Percentiles rank a stretch among this genome's conserved stretches.
Evolutionary conservation across 2,329 filamentous ascomycete genomes (phyloP).

Genomic region (Aspergillus alliaceus): DNA sequence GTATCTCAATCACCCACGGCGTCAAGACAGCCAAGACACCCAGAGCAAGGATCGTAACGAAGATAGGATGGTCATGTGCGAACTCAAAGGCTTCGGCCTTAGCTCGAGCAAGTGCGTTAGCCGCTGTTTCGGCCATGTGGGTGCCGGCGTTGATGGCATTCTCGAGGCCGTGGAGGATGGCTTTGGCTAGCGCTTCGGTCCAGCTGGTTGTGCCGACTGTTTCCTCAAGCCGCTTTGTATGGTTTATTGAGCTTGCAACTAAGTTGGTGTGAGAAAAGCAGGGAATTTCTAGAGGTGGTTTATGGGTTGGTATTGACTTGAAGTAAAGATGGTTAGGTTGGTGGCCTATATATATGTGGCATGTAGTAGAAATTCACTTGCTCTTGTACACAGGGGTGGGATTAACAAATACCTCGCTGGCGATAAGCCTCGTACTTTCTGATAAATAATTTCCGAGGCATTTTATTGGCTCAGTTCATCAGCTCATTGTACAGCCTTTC

Average conservation of each 20-base stretch:
- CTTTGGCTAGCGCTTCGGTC: too few species aligned
- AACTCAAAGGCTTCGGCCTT: constrained; percentile 18
- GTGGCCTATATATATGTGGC: neutral
- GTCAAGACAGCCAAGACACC: constrained; percentile 23
- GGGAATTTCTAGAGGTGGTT: too few species aligned
- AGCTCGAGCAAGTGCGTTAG: constrained; percentile 14
- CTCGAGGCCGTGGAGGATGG: too few species aligned
- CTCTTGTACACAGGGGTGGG: too few species aligned
- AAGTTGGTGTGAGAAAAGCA: too few species aligned
- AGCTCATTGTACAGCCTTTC: neutral
- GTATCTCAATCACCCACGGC: constrained; percentile 25
- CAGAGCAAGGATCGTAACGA: constrained; percentile 24
- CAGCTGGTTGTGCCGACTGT: too few species aligned
- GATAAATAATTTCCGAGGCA: neutral
- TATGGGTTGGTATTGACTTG: neutral
- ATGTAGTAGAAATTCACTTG: too few species aligned
- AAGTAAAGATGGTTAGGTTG: neutral
- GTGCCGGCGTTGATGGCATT: too few species aligned
- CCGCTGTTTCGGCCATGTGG: constrained; percentile 15
- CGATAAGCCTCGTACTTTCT: neutral
- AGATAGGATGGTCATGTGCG: constrained; percentile 24
- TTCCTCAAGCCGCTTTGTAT: too few species aligned
- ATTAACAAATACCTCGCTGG: neutral
- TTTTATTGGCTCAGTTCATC: neutral
- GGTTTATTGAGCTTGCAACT: too few species aligned